Evolutionary conservation across 345 rosid genomes (phyloP).

Genomic region (Gossypium turneri): DNA sequence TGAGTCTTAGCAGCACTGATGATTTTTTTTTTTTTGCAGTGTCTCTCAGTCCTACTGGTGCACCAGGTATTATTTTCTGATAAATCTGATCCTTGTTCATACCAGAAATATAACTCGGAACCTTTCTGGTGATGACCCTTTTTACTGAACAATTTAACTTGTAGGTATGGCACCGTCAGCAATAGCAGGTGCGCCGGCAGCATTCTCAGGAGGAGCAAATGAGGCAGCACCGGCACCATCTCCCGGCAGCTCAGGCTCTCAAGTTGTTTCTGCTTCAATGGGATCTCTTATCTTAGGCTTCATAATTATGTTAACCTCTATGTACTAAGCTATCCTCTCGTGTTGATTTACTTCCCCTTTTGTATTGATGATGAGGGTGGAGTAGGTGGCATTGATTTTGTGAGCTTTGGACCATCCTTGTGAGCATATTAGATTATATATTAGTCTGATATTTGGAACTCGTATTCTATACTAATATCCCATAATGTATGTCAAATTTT

Average conservation of each 20-base stretch:
- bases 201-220: background rate
- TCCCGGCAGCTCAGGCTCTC: constrained; percentile 30
- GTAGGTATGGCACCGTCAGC: background rate
- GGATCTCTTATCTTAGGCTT: constrained; percentile 25
- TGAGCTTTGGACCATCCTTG: background rate
- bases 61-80: constrained; percentile 34
- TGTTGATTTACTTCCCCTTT: background rate
- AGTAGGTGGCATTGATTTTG: background rate
- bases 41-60: constrained; percentile 35
- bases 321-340: background rate
- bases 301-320: constrained; percentile 13
- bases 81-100: background rate
- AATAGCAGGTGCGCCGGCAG: background rate
- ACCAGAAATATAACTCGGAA: too few relatives aligned
- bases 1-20: background rate
- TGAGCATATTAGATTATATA: background rate
- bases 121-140: background rate
- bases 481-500: background rate
- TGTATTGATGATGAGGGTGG: constrained; percentile 1
- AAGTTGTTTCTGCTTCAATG: constrained; percentile 12
- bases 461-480: background rate
- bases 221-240: constrained; percentile 32
- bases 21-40: constrained; percentile 35
- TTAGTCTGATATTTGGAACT: background rate
- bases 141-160: background rate